Evolutionary conservation across 164 flowering plant species (phyloP), one percentile per base, ranked within the genome.

Genomic region (Tetrastigma voinierianum): DNA sequence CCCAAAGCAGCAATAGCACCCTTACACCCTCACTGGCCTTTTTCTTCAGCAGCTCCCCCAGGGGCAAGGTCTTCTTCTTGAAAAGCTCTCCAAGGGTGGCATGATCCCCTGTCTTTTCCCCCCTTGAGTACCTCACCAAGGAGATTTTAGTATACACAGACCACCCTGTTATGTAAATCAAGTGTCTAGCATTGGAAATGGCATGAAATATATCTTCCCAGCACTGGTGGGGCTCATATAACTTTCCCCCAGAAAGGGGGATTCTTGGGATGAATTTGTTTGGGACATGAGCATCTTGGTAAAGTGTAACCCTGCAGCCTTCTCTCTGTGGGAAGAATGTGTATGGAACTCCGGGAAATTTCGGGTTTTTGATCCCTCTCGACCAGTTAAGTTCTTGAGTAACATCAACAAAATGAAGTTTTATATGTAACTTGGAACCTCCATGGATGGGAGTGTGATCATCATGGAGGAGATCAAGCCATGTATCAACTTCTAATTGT

Each of bases 211-310:
- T 55, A 23, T 55, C 58, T 55, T 55, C 58, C 58, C 58, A 55
- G 20, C 58, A 55, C 21, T 19, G 58, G 13, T 55, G 58, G 3
- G 58, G 58, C 23, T 55, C 20, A 18, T 55, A 55, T 4, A 10
- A 14, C 18, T 3, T 14, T 5, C 10, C 53, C n/a, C 18, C 18
- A 14, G 53, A 51, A 17, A 51, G 16, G 53, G n/a, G 53, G 16
- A 54, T 54, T 17, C 10, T 55, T 19, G 61, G 61, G 40, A 19
- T 9, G 23, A 58, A 58, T 8, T 24, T 25, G 12, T 25, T 15
- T 58, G 32, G 32, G 25, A 16, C 44, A 24, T 58, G 61, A 19
- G 61, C 61, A 58, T 58, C 61, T 58, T 24, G 44, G 61, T 58
- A 58, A 14, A 58, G 44, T 8, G 15, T 12, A 58, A 58, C 61